Base-by-base conservation (phyloP, 2,329 filamentous ascomycete species). In the Didymella pinodella region DNA sequence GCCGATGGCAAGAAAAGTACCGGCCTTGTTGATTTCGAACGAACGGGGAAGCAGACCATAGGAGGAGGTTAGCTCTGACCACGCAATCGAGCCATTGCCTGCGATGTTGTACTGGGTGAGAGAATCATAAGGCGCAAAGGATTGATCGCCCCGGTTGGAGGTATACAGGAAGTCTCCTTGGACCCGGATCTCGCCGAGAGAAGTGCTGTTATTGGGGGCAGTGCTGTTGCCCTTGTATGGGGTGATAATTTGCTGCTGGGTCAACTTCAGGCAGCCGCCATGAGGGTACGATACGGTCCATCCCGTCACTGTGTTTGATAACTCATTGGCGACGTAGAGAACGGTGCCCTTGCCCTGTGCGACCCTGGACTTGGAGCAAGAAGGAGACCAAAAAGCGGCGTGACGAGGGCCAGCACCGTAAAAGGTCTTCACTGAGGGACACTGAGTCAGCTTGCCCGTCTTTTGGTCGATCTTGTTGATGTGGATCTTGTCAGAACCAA, bases 401-500 rank as follows among this genome's bases (percentile, higher is more conserved):
- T 86, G 85, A 29, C 84, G 80, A 0, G 84, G 84, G 0, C 85
- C 84, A 46, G 83, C 80, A 11, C 84, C 84, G 0, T 80, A 67
- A 2, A 72, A 75, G 0, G 81, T 75, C 28, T 73, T 65, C n/a
- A 77, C 80, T 1, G 80, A 70, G 6, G 78, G 68, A 59, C 82
- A 84, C 12, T 80, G 75, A 0, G 79, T 80, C 26, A 86, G 77
- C 45, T 70, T 68, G 11, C 84, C 83, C 0, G 77, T 80, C 4
- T 57, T 59, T 26, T 78, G 65, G 64, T 84, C 76, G 67, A 86
- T 82, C 68, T 76, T 76, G 76, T 84, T 85, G 66, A 86, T 80
- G 59, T 83, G 83, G 54, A 86, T 77, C 26, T 83, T 68, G 65
- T 87, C 84, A 7, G 83, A 82, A 40, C 84, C 84, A 4, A 86